phyloP scores from a whole-genome alignment of 148 eudicot genomes.

The Silene conica region DNA sequence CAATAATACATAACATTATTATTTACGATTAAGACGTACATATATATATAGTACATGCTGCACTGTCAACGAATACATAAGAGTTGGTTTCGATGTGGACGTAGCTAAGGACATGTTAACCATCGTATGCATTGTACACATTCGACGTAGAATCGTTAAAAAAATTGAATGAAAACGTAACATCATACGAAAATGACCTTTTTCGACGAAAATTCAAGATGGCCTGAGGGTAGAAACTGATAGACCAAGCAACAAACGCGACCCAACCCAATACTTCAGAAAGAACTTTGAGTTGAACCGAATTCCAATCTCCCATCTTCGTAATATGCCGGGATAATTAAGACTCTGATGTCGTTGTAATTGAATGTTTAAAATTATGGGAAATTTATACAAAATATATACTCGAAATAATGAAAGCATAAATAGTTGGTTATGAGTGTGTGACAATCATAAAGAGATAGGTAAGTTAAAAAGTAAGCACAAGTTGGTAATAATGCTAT shows the following conservation, averaged over 20 bases:
- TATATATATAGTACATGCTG: too few relatives aligned
- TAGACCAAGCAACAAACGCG: slow-evolving; percentile 82
- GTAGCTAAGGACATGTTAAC: too few relatives aligned
- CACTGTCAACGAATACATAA: too few relatives aligned
- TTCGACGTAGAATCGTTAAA: too few relatives aligned
- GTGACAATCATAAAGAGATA: not conserved
- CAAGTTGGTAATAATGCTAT: slow-evolving; percentile 2
- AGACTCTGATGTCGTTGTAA: too few relatives aligned
- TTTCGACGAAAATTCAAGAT: slow-evolving; percentile 78
- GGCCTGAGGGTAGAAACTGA: slow-evolving; percentile 88
- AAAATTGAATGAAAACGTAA: too few relatives aligned
- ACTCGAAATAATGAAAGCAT: not conserved
- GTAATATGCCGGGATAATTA: too few relatives aligned
- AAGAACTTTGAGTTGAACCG: slow-evolving; percentile 41
- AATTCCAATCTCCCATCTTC: slow-evolving; percentile 68
- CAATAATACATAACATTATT: not conserved
- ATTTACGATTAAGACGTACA: not conserved
- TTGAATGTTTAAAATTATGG: not conserved
- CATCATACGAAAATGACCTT: slow-evolving; percentile 37
- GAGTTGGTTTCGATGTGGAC: too few relatives aligned
- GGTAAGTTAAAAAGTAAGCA: not conserved
- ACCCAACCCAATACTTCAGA: slow-evolving; percentile 71
- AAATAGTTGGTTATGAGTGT: not conserved
- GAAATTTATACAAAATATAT: not conserved
- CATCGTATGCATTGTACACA: too few relatives aligned